Conservation (phyloP, 2,329 filamentous ascomycete genomes). For the Fusarium nelsonii region DNA sequence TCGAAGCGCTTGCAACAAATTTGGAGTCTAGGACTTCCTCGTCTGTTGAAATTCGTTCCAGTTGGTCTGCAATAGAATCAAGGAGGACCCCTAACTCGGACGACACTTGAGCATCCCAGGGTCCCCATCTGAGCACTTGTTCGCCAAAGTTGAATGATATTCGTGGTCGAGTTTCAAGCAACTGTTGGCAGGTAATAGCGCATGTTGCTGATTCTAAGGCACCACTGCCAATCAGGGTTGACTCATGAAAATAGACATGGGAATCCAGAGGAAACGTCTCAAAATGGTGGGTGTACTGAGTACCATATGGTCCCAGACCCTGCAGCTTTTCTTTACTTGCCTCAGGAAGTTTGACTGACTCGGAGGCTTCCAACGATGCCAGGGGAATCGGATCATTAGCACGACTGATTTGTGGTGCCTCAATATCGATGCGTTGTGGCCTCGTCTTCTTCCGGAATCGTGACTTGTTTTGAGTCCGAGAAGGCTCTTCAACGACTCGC, state of each 20-base stretch:
- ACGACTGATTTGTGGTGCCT: conserved; percentile 65
- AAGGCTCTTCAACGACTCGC: conserved; percentile 27
- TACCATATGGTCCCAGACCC: conserved; percentile 71
- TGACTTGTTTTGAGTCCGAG: conserved; percentile 34
- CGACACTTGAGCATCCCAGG: conserved; percentile 69
- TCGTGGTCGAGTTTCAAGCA: conserved; percentile 51
- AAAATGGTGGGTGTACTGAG: conserved; percentile 72
- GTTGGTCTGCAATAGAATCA: conserved; percentile 67
- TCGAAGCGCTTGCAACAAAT: conserved; percentile 50
- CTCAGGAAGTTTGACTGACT: conserved; percentile 21
- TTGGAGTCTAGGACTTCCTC: conserved; percentile 22
- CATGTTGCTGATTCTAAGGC: conserved; percentile 57
- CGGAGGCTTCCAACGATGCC: conserved; percentile 16
- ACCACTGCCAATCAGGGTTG: conserved; percentile 69
- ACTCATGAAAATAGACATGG: conserved; percentile 70
- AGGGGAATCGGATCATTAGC: conserved; percentile 64
- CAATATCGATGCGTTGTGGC: conserved; percentile 62
- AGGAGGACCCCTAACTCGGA: conserved; percentile 73
- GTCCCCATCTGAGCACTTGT: conserved; percentile 65
- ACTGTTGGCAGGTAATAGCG: conserved; percentile 45
- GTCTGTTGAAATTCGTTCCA: conserved; percentile 39
- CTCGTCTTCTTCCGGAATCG: conserved; percentile 59
- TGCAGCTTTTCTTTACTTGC: conserved; percentile 53
- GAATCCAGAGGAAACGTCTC: conserved; percentile 69
- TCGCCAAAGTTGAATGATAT: conserved; percentile 62